Conservation (phyloP, 768 basidiomycete genomes). For the Phylloporus scabripes region DNA sequence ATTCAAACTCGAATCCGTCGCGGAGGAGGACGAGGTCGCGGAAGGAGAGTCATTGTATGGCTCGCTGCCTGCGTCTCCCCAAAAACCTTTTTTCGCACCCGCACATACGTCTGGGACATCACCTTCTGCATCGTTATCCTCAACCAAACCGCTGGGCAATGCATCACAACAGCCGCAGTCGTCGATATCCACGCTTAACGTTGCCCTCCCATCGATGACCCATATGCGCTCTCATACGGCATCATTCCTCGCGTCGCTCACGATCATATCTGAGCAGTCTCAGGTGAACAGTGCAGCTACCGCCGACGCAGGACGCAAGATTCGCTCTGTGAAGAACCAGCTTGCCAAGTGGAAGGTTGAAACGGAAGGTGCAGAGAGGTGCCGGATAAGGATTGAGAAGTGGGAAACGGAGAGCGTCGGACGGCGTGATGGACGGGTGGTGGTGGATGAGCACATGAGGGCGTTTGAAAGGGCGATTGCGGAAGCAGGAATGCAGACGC, state of each 20-base stretch:
- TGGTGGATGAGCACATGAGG: slow-evolving; percentile 73
- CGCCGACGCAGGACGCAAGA: slow-evolving; percentile 80
- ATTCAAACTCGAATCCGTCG: slow-evolving; percentile 31
- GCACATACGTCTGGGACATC: slow-evolving; percentile 42
- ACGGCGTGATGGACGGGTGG: slow-evolving; percentile 52
- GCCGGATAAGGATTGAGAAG: slow-evolving; percentile 65
- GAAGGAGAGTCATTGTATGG: slow-evolving; percentile 41
- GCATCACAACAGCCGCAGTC: slow-evolving; percentile 20
- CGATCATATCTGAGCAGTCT: slow-evolving; percentile 78
- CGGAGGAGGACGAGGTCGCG: slow-evolving; percentile 37
- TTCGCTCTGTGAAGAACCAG: slow-evolving; percentile 81
- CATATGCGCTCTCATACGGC: slow-evolving; percentile 70
- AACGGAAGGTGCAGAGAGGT: slow-evolving; percentile 81
- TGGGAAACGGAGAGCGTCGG: slow-evolving; percentile 62
- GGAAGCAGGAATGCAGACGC: slow-evolving; percentile 71
- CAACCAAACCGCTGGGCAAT: slow-evolving; percentile 24
- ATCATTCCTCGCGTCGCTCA: slow-evolving; percentile 68
- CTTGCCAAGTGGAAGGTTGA: slow-evolving; percentile 75
- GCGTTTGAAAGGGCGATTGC: slow-evolving; percentile 69
- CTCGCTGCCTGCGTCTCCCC: slow-evolving; percentile 39
- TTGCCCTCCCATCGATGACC: slow-evolving; percentile 56
- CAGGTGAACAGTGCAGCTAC: slow-evolving; percentile 84
- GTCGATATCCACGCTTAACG: slow-evolving; percentile 26
- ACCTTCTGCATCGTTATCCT: slow-evolving; percentile 44
- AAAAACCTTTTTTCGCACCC: slow-evolving; percentile 56